A percentile compares a stretch with the other conserved stretches of the same genome.
Conservation (phyloP, 176 grass and related monocot genomes). For the Carex scoparia region DNA sequence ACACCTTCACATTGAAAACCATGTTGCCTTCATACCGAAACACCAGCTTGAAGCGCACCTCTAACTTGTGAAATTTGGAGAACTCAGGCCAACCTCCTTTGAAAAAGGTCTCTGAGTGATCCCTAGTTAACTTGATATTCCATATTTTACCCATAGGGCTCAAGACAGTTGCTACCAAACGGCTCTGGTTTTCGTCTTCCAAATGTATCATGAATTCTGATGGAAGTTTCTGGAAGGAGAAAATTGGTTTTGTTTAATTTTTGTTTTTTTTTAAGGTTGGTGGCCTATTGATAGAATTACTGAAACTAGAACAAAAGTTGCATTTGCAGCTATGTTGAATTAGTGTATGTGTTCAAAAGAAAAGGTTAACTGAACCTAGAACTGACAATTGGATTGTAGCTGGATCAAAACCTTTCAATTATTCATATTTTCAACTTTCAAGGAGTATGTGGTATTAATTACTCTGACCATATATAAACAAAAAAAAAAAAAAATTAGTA, state of each 20-base stretch:
- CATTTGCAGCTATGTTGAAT: background rate
- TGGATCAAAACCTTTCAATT: background rate
- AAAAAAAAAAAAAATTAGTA: too few species aligned
- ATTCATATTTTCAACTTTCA: background rate
- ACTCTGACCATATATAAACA: background rate
- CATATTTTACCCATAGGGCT: constrained; percentile 1
- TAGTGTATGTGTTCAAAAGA: background rate
- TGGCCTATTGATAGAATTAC: background rate
- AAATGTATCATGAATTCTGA: background rate
- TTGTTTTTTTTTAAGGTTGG: background rate
- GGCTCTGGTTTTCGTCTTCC: background rate
- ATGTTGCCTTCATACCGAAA: constrained; percentile 26
- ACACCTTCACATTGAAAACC: constrained; percentile 14
- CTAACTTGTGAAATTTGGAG: constrained; percentile 11
- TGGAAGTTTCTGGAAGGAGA: constrained; percentile 14
- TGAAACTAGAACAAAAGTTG: background rate
- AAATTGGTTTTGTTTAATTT: background rate
- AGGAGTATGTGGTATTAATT: background rate
- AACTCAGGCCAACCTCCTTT: background rate
- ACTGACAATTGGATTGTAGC: too few species aligned
- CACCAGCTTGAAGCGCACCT: background rate
- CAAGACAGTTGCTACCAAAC: background rate
- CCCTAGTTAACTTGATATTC: background rate
- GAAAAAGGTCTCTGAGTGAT: constrained; percentile 2
- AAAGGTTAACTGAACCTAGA: background rate